Conservation (phyloP, 1,284 basidiomycete species). For the Retiboletus flavoniger region DNA sequence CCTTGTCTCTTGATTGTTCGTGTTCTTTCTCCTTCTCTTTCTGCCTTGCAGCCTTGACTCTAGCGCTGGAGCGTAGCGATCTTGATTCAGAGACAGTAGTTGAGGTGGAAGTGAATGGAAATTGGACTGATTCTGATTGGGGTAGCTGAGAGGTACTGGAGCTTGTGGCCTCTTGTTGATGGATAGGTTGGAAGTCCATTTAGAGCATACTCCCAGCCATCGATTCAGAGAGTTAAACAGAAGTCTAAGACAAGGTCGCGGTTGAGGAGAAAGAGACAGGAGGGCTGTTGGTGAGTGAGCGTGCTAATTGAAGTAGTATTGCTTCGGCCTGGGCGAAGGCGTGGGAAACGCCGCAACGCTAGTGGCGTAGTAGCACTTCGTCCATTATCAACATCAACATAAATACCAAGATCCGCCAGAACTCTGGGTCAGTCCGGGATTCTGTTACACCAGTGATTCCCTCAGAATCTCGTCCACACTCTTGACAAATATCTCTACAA, state of each 20-base stretch:
- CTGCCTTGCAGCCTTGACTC: conserved; percentile 74
- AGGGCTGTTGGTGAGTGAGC: conserved; percentile 11
- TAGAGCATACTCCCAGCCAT: conserved; percentile 81
- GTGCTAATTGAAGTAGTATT: conserved; percentile 33
- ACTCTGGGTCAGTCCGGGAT: neutral
- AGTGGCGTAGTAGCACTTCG: conserved; percentile 11
- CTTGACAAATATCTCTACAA: conserved; percentile 59
- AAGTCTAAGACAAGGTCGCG: conserved; percentile 28
- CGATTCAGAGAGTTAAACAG: conserved; percentile 47
- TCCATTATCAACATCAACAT: neutral
- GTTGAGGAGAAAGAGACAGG: conserved; percentile 30
- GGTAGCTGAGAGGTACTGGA: conserved; percentile 44
- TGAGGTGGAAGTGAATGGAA: conserved; percentile 36
- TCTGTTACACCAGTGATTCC: conserved; percentile 29
- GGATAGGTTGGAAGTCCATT: conserved; percentile 77
- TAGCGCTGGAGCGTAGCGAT: conserved; percentile 66
- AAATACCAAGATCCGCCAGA: neutral
- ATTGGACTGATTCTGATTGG: conserved; percentile 40
- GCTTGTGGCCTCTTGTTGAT: conserved; percentile 68
- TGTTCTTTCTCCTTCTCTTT: conserved; percentile 56
- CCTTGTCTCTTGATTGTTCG: conserved; percentile 42
- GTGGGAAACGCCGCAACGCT: conserved; percentile 28
- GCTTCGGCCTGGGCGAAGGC: conserved; percentile 28
- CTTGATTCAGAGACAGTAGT: conserved; percentile 43
- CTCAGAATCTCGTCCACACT: conserved; percentile 62